Evolutionary conservation across 73 alveolate genomes (phyloP).

Genomic region (Diophrys sp.): DNA sequence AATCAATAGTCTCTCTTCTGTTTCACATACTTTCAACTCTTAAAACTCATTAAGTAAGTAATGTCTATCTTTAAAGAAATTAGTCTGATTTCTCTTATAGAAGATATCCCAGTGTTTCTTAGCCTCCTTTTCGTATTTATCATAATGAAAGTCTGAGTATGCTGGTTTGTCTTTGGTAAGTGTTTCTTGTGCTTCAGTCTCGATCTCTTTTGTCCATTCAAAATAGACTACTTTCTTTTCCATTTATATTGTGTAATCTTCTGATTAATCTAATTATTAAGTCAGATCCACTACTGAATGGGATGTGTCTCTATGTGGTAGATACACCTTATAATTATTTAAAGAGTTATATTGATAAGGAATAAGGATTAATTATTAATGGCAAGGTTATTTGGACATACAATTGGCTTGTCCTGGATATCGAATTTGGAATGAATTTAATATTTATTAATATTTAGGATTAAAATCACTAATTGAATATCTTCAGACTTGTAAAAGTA

Average conservation of each 20-base stretch:
- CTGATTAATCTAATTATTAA: background rate
- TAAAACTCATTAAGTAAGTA: constrained; percentile 79
- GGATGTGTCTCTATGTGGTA: background rate
- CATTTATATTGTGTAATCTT: constrained; percentile 6
- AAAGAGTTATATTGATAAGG: background rate
- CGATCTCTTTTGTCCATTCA: constrained; percentile 82
- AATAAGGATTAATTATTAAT: too few species aligned
- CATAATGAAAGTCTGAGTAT: constrained; percentile 46
- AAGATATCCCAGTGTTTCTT: constrained; percentile 83
- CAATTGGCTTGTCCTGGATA: background rate
- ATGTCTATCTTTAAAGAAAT: constrained; percentile 90
- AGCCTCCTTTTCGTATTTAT: constrained; percentile 72
- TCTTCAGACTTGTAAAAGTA: background rate
- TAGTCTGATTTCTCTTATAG: constrained; percentile 78
- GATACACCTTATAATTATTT: background rate
- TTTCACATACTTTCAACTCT: constrained; percentile 40
- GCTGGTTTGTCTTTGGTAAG: constrained; percentile 48
- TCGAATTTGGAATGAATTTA: background rate
- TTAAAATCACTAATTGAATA: background rate
- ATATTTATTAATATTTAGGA: background rate
- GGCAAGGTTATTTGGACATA: background rate
- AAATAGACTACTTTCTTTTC: constrained; percentile 55
- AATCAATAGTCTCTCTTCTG: constrained; percentile 5
- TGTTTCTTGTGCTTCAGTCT: constrained; percentile 68
- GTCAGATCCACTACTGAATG: background rate